Conservation (phyloP, 1,284 basidiomycete genomes). For the Cutaneotrichosporon sp. region DNA sequence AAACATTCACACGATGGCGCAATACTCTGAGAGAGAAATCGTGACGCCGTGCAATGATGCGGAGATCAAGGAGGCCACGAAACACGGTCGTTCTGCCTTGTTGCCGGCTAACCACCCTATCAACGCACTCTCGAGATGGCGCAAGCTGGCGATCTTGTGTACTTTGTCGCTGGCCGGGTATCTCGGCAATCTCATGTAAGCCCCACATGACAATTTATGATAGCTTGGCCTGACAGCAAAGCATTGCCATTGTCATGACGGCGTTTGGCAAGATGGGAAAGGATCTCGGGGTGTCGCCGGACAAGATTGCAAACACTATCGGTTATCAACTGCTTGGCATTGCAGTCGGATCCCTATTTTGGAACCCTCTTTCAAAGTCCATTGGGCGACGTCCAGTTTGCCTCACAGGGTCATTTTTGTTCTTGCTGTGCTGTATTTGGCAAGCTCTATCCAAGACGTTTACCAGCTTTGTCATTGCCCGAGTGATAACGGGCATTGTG, state of each 20-base stretch:
- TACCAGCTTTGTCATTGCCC: slow-evolving; percentile 21
- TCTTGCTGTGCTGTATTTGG: slow-evolving; percentile 43
- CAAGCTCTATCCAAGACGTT: slow-evolving; percentile 29
- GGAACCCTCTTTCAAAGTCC: slow-evolving; percentile 31
- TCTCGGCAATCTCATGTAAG: slow-evolving; percentile 27
- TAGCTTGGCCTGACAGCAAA: slow-evolving; percentile 34
- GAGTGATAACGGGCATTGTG: slow-evolving; percentile 28
- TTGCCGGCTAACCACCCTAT: slow-evolving; percentile 18
- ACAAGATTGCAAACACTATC: slow-evolving; percentile 39
- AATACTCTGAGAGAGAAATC: no score
- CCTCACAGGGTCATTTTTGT: slow-evolving; percentile 40
- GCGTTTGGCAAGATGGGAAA: slow-evolving; percentile 11
- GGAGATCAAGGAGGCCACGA: background rate
- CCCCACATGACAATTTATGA: slow-evolving; percentile 12
- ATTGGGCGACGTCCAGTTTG: slow-evolving; percentile 41
- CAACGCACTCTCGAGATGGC: slow-evolving; percentile 28
- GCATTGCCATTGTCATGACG: slow-evolving; percentile 18
- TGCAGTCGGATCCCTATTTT: slow-evolving; percentile 42
- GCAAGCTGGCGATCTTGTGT: slow-evolving; percentile 31
- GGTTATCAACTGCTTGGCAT: slow-evolving; percentile 45
- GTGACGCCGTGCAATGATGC: no score
- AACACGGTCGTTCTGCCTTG: background rate
- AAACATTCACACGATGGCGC: no score
- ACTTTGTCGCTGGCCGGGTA: no score
- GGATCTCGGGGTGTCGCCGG: slow-evolving; percentile 18